Evolutionary conservation across 140 eudicot species (phyloP).

Genomic region (Flaveria floridana): DNA sequence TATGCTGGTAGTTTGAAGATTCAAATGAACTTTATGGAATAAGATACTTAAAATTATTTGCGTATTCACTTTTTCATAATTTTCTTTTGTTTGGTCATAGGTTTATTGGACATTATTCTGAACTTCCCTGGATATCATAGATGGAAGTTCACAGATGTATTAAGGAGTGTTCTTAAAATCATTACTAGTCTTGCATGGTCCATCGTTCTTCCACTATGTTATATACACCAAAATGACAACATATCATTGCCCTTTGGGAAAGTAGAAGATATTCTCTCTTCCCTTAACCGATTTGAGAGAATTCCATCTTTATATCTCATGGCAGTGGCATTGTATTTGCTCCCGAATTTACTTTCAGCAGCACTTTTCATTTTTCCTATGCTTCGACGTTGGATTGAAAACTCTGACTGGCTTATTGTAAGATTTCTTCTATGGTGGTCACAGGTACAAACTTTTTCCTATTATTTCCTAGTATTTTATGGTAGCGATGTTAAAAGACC

Average conservation of each 20-base stretch:
- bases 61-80: slow-evolving; percentile 15
- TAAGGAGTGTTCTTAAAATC: slow-evolving; percentile 74
- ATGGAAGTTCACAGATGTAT: slow-evolving; percentile 75
- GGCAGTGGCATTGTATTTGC: slow-evolving; percentile 76
- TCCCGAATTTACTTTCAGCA: slow-evolving; percentile 76
- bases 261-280: slow-evolving; percentile 45
- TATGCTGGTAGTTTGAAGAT: slow-evolving; percentile 17
- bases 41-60: slow-evolving; percentile 19
- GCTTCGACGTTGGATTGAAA: slow-evolving; percentile 97
- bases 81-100: slow-evolving; percentile 38
- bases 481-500: slow-evolving; percentile 7
- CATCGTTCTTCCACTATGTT: slow-evolving; percentile 73
- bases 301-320: slow-evolving; percentile 79
- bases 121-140: slow-evolving; percentile 90
- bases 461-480: slow-evolving; percentile 13
- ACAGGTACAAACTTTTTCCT: slow-evolving; percentile 60
- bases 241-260: slow-evolving; percentile 41
- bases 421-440: slow-evolving; percentile 98
- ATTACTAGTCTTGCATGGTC: slow-evolving; percentile 80
- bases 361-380: slow-evolving; percentile 82
- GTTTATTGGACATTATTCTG: slow-evolving; percentile 81
- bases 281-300: slow-evolving; percentile 59
- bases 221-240: slow-evolving; percentile 50
- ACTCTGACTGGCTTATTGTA: slow-evolving; percentile 87
- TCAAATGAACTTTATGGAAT: slow-evolving; percentile 10